A percentile compares a stretch with the other conserved stretches of the same genome.
Conservation (phyloP, 768 basidiomycete species). For the Lactifluus rugatus region DNA sequence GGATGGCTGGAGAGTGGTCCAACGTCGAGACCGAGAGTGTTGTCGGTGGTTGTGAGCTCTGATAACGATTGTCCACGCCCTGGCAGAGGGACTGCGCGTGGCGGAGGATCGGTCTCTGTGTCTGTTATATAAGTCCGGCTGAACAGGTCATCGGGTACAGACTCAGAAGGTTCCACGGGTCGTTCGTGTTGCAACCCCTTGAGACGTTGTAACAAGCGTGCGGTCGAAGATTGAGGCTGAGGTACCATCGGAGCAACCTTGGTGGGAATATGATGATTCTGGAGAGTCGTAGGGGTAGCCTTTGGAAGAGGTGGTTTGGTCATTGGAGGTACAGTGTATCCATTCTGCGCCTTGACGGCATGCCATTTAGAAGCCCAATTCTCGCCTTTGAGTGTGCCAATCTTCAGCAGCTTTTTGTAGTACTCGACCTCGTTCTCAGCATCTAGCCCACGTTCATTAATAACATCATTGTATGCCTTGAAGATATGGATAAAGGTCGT, state of each 20-base stretch:
- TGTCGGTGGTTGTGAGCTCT: slow-evolving; percentile 18
- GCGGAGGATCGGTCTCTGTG: slow-evolving; percentile 4
- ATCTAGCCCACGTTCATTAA: slow-evolving; percentile 67
- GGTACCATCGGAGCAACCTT: background rate
- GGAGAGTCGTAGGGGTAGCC: background rate
- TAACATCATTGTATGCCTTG: slow-evolving; percentile 75
- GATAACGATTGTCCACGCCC: background rate
- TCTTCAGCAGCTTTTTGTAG: slow-evolving; percentile 73
- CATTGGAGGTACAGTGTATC: slow-evolving; percentile 25
- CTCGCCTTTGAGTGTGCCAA: slow-evolving; percentile 69
- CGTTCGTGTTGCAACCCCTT: slow-evolving; percentile 9
- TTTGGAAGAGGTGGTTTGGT: slow-evolving; percentile 7
- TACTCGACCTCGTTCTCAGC: slow-evolving; percentile 67
- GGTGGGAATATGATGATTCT: background rate
- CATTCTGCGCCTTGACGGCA: slow-evolving; percentile 50
- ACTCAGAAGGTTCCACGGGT: background rate
- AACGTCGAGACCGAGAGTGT: slow-evolving; percentile 27
- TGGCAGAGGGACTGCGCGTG: background rate
- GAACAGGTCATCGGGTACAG: slow-evolving; percentile 6
- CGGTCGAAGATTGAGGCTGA: slow-evolving; percentile 8
- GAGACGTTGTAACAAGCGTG: slow-evolving; percentile 17
- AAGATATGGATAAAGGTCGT: slow-evolving; percentile 75
- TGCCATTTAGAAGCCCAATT: slow-evolving; percentile 82
- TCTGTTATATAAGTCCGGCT: slow-evolving; percentile 7
- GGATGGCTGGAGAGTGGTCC: slow-evolving; percentile 9